A percentile compares a stretch with the other conserved stretches of the same genome.
Conservation (phyloP, 805 yeast species). For the Hanseniaspora valbyensis region DNA sequence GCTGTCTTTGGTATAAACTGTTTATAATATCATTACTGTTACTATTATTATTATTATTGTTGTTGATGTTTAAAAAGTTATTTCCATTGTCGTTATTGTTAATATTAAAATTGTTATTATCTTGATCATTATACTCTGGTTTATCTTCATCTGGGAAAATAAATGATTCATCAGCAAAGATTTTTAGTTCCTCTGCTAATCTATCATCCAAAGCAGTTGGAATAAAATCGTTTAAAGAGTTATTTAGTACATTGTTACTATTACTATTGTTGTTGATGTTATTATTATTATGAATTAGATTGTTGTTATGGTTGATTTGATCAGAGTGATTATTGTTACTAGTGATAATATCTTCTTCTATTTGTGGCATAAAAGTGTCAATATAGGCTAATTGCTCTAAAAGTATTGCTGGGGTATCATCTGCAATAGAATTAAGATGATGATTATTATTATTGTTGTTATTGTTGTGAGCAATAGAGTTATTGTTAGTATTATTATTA, state of each 20-base stretch:
- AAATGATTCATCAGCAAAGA: constrained; percentile 72
- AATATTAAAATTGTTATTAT: constrained; percentile 13
- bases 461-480: not conserved
- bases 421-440: constrained; percentile 4
- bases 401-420: constrained; percentile 35
- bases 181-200: constrained; percentile 56
- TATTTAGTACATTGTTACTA: not conserved
- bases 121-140: constrained; percentile 25
- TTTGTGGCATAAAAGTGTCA: constrained; percentile 58
- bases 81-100: constrained; percentile 17
- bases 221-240: not conserved
- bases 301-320: not conserved
- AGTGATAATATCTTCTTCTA: constrained; percentile 32
- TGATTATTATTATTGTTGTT: constrained; percentile 12
- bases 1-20: not conserved
- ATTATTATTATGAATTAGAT: not conserved
- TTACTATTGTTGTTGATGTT: not conserved
- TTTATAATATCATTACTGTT: not conserved
- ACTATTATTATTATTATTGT: constrained; percentile 2
- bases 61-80: constrained; percentile 8
- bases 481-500: constrained; percentile 3
- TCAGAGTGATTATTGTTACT: constrained; percentile 18
- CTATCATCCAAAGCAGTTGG: constrained; percentile 36
- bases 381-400: constrained; percentile 71
- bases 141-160: constrained; percentile 76